Base-by-base conservation (phyloP, 768 basidiomycete species). In the Lactarius tabidus region DNA sequence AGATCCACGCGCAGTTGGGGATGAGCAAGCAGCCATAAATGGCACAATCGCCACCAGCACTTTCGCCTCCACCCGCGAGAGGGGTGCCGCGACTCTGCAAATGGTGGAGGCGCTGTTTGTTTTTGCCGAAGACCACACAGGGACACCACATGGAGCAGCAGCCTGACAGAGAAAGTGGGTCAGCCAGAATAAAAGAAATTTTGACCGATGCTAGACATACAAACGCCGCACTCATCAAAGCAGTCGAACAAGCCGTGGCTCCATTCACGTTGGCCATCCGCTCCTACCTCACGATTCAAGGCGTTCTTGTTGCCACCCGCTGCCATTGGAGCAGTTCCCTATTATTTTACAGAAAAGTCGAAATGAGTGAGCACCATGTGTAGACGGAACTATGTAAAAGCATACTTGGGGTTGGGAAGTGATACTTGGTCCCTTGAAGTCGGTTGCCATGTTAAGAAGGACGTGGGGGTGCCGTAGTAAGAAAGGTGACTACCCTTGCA, bases 61-160 rank as follows among this genome's bases (percentile, higher is more conserved):
- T 67, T 3, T 79, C 77, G 8, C 78, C 79, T 18, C 74, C 73
- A 28, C 75, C 71, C 6, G 76, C 77, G 62, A 80, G 76, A 26
- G 78, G 75, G 12, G 63, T 67, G 39, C 79, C 81, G 20, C 77
- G 69, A 1, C 43, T 39, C 28, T 74, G 68, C 48, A 83, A 71
- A 62, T 78, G 74, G 23, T 77, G 76, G 43, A 75, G 70, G 60
- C 81, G 80, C 23, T 72, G 72, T 67, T 77, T 80, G 70, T 77
- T 77, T 64, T 78, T 71, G 39, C 73, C 69, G 69, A 79, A 80
- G 53, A 75, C 69, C 57, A 81, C 66, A 67, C 80, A 82, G 1
- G 81, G 80, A 72, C 75, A 79, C 69, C 71, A 82, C 39, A 69
- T 74, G 1, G 80, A 67, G 12, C 76, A 64, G 51, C 76, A 62